Evolutionary conservation across 805 yeast species (phyloP), one percentile per base, ranked within the genome.

Genomic region (Kuraishia molischiana): DNA sequence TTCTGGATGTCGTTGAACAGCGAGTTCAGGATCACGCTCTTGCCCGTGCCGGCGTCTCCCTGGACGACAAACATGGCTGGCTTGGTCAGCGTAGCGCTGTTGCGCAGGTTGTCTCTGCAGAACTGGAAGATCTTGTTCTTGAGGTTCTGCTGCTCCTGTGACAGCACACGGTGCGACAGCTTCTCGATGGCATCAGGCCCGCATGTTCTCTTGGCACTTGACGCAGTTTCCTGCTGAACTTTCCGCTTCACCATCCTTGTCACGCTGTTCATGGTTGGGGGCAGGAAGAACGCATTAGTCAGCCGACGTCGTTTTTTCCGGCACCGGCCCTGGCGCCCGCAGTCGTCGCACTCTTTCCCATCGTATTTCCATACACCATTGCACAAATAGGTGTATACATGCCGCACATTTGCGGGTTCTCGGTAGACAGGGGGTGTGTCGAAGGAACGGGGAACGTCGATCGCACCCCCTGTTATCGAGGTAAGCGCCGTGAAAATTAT

Each of bases 31-130:
- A 67, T 55, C 3, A 64, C 71, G 13, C 67, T 59, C 43, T 67
- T 67, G 10, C 73, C 73, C 0, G 73, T 67, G 19, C 73, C 73
- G 4, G 72, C 72, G 50, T 65, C 69, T 36, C 73, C 73, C 41
- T 65, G 59, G 36, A 67, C 64, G 1, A 66, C 64, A 45, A 58
- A 66, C 36, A 40, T 41, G 8, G 26, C 26, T 22, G 26, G 26
- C 13, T 40, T 34, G 10, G 8, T 22, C 11, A 11, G 8, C 8
- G 26, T 22, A 22, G 11, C 11, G 11, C 11, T 11, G 11, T 22
- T 22, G 26, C 26, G 8, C 9, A 66, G 38, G 20, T 53, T 44
- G 0, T 47, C 38, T 24, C 53, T 46, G 19, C 54, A 49, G 43
- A 64, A 66, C 0, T 46, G 21, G 36, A 66, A 35, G 3, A 61